These are phyloP conservation scores for Backusella luteola DNA, from an alignment of 192 early-diverging fungal genomes.

Conservation along the genomic window DNA sequence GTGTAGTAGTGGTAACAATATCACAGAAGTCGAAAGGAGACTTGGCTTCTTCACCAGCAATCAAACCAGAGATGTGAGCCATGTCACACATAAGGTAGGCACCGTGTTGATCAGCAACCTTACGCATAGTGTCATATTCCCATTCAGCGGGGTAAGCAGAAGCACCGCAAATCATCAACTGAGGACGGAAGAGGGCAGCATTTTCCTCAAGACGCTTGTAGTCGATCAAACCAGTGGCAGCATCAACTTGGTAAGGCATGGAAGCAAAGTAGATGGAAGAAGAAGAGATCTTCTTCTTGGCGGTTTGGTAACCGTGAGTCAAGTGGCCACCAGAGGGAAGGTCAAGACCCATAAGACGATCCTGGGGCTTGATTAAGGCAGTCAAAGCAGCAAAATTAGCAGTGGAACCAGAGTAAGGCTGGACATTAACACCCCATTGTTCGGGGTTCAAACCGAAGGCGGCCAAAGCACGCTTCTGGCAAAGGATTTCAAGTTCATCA, in stretches of 20 bases:
- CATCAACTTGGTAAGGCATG: constrained; percentile 96
- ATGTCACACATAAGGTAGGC: constrained; percentile 98
- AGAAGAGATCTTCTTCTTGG: constrained; percentile 99
- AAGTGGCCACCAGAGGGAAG: constrained; percentile 99
- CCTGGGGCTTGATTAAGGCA: constrained; percentile 92
- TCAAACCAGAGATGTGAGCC: constrained; percentile 97
- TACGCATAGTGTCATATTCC: constrained; percentile 96
- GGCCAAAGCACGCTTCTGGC: constrained; percentile 90
- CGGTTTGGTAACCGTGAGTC: constrained; percentile 99
- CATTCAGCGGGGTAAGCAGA: constrained; percentile 98
- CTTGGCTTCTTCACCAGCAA: constrained; percentile 86
- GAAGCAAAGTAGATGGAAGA: constrained; percentile 99
- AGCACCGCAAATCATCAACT: constrained; percentile 98
- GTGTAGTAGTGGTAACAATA: constrained; percentile 99
- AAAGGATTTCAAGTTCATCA: constrained; percentile 93
- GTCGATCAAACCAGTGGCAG: constrained; percentile 86
- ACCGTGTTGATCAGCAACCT: constrained; percentile 94
- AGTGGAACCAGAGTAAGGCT: constrained; percentile 98
- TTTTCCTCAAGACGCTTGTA: constrained; percentile 94
- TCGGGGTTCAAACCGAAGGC: constrained; percentile 87
- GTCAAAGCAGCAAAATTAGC: constrained; percentile 99
- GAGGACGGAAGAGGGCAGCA: constrained; percentile 93
- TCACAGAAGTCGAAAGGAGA: constrained; percentile 98
- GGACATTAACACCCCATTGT: constrained; percentile 99
- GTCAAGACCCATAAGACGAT: constrained; percentile 99